Evolutionary conservation across 108 stramenopile genomes (phyloP), one percentile per base, ranked within the genome.

Genomic region (Conticribra weissflogii): DNA sequence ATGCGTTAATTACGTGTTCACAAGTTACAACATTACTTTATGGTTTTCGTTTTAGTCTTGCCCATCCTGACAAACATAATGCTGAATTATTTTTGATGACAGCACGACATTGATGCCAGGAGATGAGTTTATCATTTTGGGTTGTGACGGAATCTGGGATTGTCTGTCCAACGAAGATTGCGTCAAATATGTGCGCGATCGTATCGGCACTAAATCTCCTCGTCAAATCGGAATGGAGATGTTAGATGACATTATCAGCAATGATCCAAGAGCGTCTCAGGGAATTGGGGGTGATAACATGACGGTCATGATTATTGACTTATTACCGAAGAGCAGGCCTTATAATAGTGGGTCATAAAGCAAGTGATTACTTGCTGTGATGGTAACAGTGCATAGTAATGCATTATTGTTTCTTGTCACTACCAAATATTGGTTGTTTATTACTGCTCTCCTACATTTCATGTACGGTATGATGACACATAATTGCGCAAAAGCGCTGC

Each of bases 141-240:
- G 95, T 3, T 95, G 97, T 51, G 98, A 99, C 72, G 98, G 98
- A 27, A 93, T 99, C 50, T 99, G 97, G 97, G 98, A 99, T 60
- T 96, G 96, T 50, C 73, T 99, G 48, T 78, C 93, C 22, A 91
- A 90, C 65, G 94, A 98, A 81, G 81, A 90, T 63, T 93, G 96
- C 15, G 94, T 97, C 0, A 81, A 96, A 22, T 97, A 93, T 69
- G 97, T 98, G 15, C 81, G 81, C 17, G 72, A 79, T 51, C 88
- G 94, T 19, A 91, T 96, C 45, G 81, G 88, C 34, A 78, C 78
- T 17, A 87, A 84, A 70, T 36, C 66, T 23, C 85, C 88, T 21
- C 64, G 50, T 17, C 86, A 92, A 54, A 92, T 96, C 67, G 86
- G 93, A 5, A 66, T 52, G 15, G 90, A 92, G 67, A 87, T 91